Conservation (phyloP, 768 basidiomycete species). For the Agrocybe praecox region DNA sequence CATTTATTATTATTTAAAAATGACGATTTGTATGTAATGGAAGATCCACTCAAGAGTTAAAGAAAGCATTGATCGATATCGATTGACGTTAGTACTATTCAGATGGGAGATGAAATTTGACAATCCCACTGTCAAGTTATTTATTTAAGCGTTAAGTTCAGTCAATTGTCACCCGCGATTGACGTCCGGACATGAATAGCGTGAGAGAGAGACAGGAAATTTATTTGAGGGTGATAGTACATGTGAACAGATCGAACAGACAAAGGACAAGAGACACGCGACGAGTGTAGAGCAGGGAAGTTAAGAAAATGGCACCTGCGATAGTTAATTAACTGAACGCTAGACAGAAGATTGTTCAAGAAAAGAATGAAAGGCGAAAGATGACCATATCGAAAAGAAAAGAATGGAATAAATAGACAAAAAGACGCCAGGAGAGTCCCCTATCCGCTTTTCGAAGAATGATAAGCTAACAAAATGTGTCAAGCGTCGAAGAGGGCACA, state of each 20-base stretch:
- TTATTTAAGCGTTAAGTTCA: neutral
- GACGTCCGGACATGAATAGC: neutral
- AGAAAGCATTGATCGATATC: no score
- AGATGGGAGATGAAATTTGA: neutral
- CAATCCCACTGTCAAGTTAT: neutral
- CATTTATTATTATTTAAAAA: no score
- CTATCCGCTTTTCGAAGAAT: no score
- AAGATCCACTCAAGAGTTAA: no score
- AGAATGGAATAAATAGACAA: conserved; percentile 1
- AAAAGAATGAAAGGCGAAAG: neutral
- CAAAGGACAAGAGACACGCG: neutral
- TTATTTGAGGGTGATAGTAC: neutral
- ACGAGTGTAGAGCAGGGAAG: neutral
- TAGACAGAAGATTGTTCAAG: no score
- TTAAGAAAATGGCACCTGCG: no score
- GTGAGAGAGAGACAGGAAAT: neutral
- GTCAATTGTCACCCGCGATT: neutral
- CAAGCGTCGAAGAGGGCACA: neutral
- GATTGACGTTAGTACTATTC: no score
- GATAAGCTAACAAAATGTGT: no score
- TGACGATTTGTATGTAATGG: no score
- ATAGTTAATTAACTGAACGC: no score
- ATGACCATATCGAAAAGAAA: no score
- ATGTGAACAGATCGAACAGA: neutral
- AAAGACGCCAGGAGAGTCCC: neutral